Evolutionary conservation across 2,329 filamentous ascomycete species (phyloP), one percentile per base, ranked within the genome.

Genomic region (Aspergillus pseudoterreus): DNA sequence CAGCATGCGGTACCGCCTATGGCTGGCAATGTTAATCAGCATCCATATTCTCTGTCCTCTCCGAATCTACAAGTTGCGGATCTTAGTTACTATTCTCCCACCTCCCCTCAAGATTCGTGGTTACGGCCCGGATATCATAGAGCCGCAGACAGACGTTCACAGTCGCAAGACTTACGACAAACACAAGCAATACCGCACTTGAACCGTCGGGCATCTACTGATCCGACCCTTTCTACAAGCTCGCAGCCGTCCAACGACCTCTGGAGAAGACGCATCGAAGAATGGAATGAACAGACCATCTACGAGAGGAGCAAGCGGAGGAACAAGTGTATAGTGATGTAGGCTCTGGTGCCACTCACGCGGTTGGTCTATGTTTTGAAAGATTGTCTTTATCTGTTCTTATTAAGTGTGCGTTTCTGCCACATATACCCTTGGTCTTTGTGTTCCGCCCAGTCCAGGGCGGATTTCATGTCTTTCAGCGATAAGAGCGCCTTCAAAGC

Each of bases 251-350:
- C 65, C 3, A 64, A 64, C 38, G 66, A 71, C 50, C 67, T 67
- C 49, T 70, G 70, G 69, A 62, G 70, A 47, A 57, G 62, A 12
- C 65, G 69, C 19, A 71, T 72, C 49, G 66, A 70, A 42, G 67
- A 71, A 48, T 72, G 71, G 70, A 72, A 70, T 44, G 63, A 69
- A 52, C 61, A 63, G 42, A 71, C 68, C 10, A 69, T 71, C 33
- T 61, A 65, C 22, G 70, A 72, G 52, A 57, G 66, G 47, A 64
- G 57, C 47, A 68, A 62, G 49, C 69, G 63, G 45, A 62, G 69
- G 47, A 62, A 52, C 43, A 72, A 66, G 53, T 74, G 71, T 55
- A 58, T 62, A 35, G 57, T 74, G 47, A 73, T 74, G 71, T 74
- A 63, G 56, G 35, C 30, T 46, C 11, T 32, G 1, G 30, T 35